Percentiles rank a stretch among this genome's conserved stretches.
Conservation (phyloP, 306 rosid genomes). For the Quercus engelmannii region DNA sequence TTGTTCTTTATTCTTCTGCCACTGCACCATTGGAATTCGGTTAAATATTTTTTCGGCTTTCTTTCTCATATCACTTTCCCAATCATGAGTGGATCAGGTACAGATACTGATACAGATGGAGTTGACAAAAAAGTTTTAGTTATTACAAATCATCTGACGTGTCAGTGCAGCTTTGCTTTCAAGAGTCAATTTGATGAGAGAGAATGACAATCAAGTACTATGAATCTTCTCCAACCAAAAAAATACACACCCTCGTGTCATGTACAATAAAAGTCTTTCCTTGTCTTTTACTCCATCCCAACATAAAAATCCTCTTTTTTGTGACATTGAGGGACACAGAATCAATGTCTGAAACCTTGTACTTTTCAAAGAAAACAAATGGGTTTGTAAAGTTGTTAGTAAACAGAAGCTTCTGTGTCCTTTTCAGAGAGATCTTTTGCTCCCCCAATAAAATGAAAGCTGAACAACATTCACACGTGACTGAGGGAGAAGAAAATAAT, state of each 20-base stretch:
- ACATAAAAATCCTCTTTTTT: neutral
- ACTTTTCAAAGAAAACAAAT: constrained; percentile 22
- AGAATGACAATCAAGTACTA: neutral
- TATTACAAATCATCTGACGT: constrained; percentile 4
- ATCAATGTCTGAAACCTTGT: constrained; percentile 19
- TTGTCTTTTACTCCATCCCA: constrained; percentile 36
- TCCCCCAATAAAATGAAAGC: constrained; percentile 12
- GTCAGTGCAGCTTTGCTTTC: neutral
- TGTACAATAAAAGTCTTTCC: constrained; percentile 8
- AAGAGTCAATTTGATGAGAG: constrained; percentile 1
- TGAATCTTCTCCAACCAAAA: neutral
- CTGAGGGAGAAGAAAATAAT: neutral
- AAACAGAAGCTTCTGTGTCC: constrained; percentile 16
- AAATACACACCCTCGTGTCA: neutral
- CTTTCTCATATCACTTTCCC: constrained; percentile 28
- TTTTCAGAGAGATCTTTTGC: constrained; percentile 12
- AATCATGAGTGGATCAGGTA: constrained; percentile 15
- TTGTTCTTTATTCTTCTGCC: neutral
- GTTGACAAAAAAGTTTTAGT: constrained; percentile 8
- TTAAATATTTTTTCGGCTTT: neutral
- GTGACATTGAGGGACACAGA: constrained; percentile 24
- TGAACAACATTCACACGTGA: constrained; percentile 21
- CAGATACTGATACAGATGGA: constrained; percentile 31
- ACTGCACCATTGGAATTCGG: neutral
- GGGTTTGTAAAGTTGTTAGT: neutral